Base-by-base conservation (phyloP, 495 filamentous ascomycete species). In the Immersiella caudata region DNA sequence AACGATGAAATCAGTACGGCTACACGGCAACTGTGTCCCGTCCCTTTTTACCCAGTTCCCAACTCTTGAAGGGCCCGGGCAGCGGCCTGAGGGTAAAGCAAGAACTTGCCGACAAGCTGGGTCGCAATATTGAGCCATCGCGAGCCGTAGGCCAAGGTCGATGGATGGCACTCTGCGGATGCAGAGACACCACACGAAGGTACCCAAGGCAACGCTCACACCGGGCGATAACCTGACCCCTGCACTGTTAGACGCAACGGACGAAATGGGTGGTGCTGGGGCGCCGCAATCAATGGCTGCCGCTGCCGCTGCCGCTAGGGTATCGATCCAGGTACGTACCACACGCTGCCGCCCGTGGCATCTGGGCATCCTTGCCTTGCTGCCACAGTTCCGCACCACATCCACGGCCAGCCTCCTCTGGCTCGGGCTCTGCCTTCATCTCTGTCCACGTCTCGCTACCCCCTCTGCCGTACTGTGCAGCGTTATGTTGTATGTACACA, bases 61-160 rank as follows among this genome's bases (percentile, higher is more conserved):
- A 40, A 54, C 24, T 25, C 56, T 26, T 24, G n/a, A 20, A 20
- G 22, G 22, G 29, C 36, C 59, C 20, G 16, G 26, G 61, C 58
- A 46, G 67, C 25, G 61, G 52, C 54, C 46, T 49, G 50, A 66
- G 57, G 22, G 18, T 29, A 25, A 18, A 16, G 50, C 35, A 18
- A 35, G 22, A 55, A 25, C 22, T 54, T 54, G 60, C 25, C 62
- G 27, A 55, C 36, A 46, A 27, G 33, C 54, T 64, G 46, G 65
- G 71, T 71, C 68, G 59, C 71, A 73, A 68, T 71, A 68, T 74
- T 68, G 70, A 71, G 56, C 24, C 60, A 62, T 49, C 62, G 60
- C 11, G 21, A 29, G 25, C 26, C 27, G 24, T 14, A 55, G 26
- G 22, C 6, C 25, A 20, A 22, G 29, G n/a, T 20, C 64, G 33